Percentiles rank a stretch among this genome's conserved stretches.
These are phyloP conservation scores for Coemansia aciculifera DNA, from an alignment of 192 early-diverging fungal genomes.

Conservation along the genomic window DNA sequence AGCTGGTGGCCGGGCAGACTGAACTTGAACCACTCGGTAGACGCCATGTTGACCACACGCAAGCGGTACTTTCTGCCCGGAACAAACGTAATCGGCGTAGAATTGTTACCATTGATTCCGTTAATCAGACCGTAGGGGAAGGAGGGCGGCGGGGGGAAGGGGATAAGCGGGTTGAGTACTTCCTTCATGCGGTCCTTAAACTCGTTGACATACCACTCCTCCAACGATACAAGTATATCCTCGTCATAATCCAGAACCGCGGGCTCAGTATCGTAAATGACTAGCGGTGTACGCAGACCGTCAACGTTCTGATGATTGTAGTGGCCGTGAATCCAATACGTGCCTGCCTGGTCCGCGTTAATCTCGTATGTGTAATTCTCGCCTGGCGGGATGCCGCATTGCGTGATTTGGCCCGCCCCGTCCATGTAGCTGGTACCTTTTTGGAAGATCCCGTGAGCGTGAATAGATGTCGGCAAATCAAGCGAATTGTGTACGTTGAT, in stretches of 20 bases:
- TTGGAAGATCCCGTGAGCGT: slow-evolving; percentile 76
- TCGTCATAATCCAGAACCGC: slow-evolving; percentile 65
- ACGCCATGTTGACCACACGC: slow-evolving; percentile 72
- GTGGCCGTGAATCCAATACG: slow-evolving; percentile 80
- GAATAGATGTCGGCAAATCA: slow-evolving; percentile 59
- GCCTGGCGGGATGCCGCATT: slow-evolving; percentile 71
- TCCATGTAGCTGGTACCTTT: slow-evolving; percentile 64
- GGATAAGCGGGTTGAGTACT: slow-evolving; percentile 48
- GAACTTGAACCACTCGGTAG: slow-evolving; percentile 68
- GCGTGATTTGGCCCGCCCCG: slow-evolving; percentile 64
- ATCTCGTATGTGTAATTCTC: slow-evolving; percentile 64
- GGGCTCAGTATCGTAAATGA: slow-evolving; percentile 58
- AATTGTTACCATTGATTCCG: slow-evolving; percentile 37
- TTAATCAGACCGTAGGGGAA: slow-evolving; percentile 57
- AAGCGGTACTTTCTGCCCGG: slow-evolving; percentile 78
- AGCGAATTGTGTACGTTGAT: slow-evolving; percentile 49
- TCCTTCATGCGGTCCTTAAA: slow-evolving; percentile 28
- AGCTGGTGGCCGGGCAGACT: slow-evolving; percentile 74
- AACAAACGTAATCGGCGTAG: slow-evolving; percentile 48
- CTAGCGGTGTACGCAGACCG: slow-evolving; percentile 67
- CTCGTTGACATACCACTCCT: slow-evolving; percentile 65
- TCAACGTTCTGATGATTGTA: slow-evolving; percentile 69
- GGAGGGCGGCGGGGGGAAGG: slow-evolving; percentile 60
- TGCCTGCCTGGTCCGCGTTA: slow-evolving; percentile 57
- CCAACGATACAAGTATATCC: slow-evolving; percentile 52